Evolutionary conservation across 371 early-diverging fungal species (phyloP), one percentile per base, ranked within the genome.

Genomic region (Zopfochytrium polystomum): DNA sequence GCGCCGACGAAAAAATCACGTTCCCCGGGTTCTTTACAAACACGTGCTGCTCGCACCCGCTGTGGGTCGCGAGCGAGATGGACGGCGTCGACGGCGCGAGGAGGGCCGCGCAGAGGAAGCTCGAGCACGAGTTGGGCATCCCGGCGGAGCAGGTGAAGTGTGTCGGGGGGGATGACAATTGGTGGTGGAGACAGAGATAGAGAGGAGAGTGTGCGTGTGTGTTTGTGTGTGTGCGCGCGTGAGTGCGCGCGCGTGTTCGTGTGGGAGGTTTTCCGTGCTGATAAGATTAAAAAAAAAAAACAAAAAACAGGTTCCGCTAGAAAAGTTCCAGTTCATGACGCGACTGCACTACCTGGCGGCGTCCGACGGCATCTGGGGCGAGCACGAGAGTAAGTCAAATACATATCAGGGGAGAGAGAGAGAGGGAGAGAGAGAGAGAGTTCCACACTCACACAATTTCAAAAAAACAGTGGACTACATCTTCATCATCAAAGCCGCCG

Each of bases 71-170:
- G n/a, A 81, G 80, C 15, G 98, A 96, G 76, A 67, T 93, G 42
- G 85, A 87, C 27, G 92, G 90, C 66, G 73, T 77, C 55, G 82
- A n/a, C n/a, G n/a, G n/a, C n/a, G n/a, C n/a, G n/a, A n/a, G n/a
- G n/a, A n/a, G n/a, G n/a, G n/a, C n/a, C n/a, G n/a, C n/a, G n/a
- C n/a, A n/a, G n/a, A n/a, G n/a, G n/a, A n/a, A n/a, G n/a, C n/a
- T n/a, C n/a, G n/a, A n/a, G n/a, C 98, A 98, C 72, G 98, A 98
- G 71, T 82, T 98, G 50, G 98, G 98, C 34, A 95, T 98, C 55
- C 74, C 76, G 61, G 79, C 87, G 6, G 79, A 58, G 22, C 67
- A 76, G 62, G 67, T 70, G 20, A n/a, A n/a, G n/a, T n/a, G n/a
- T n/a, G n/a, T n/a, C n/a, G n/a, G n/a, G n/a, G n/a, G n/a, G n/a